A percentile compares a stretch with the other conserved stretches of the same genome.
These are phyloP conservation scores for Trichaptum fuscoviolaceum DNA, from an alignment of 768 basidiomycete species.

Conservation along the genomic window DNA sequence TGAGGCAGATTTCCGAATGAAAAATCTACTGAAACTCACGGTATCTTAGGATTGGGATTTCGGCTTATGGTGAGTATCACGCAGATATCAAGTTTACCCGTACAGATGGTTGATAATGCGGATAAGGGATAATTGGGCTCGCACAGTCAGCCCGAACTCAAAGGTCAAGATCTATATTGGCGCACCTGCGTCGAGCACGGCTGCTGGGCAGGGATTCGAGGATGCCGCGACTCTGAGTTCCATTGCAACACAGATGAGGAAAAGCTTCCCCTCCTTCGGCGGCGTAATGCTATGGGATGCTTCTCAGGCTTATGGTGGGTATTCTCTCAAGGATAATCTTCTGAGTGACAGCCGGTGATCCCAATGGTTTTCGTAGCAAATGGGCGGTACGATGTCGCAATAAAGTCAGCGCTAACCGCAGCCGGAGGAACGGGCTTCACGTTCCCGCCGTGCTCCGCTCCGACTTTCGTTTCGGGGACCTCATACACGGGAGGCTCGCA, in stretches of 20 bases:
- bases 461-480: constrained; percentile 44
- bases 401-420: constrained; percentile 53
- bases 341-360: neutral
- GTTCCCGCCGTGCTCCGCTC: constrained; percentile 54
- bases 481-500: constrained; percentile 45
- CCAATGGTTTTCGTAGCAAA: constrained; percentile 35
- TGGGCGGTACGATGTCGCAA: constrained; percentile 50
- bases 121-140: constrained; percentile 42
- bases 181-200: constrained; percentile 35
- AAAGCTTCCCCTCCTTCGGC: constrained; percentile 38
- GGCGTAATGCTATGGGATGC: constrained; percentile 43
- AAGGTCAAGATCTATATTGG: constrained; percentile 43
- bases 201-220: constrained; percentile 37
- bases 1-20: constrained; percentile 23
- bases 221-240: constrained; percentile 25
- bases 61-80: constrained; percentile 25
- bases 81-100: neutral
- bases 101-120: constrained; percentile 6
- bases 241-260: constrained; percentile 28
- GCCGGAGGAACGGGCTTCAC: constrained; percentile 68
- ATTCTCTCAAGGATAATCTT: neutral
- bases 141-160: constrained; percentile 33
- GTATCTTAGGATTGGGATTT: constrained; percentile 41
- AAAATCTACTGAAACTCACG: neutral
- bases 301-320: constrained; percentile 38